A percentile compares a stretch with the other conserved stretches of the same genome.
Evolutionary conservation across 2,329 filamentous ascomycete genomes (phyloP).

Genomic region (Aspergillus pseudoterreus): DNA sequence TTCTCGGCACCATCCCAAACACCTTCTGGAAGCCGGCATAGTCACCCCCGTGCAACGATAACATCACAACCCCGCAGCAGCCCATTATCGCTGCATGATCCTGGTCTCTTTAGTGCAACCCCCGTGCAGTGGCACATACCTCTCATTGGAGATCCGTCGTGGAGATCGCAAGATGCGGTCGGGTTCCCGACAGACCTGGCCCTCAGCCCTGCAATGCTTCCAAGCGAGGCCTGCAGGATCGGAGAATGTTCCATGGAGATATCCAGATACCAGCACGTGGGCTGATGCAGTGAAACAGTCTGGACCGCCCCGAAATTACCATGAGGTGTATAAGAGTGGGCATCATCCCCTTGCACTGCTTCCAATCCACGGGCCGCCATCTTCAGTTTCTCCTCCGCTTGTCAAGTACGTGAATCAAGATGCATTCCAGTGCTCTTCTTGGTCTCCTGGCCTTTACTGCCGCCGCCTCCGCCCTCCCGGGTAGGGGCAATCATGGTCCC

Average conservation of each 20-base stretch:
- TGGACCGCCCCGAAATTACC: too few species aligned
- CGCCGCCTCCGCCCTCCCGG: constrained; percentile 10
- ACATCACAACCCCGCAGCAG: not conserved
- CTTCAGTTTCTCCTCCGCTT: not conserved
- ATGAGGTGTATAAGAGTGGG: not conserved
- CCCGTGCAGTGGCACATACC: not conserved
- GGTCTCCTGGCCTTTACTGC: constrained; percentile 23
- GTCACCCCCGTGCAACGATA: not conserved
- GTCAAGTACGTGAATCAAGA: constrained; percentile 2
- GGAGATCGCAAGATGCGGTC: not conserved
- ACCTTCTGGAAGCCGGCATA: not conserved
- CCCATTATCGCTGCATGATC: not conserved
- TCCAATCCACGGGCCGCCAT: not conserved
- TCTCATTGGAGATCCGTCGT: not conserved
- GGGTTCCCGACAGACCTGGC: not conserved
- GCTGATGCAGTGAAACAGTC: not conserved
- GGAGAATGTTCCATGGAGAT: not conserved
- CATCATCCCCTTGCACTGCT: not conserved
- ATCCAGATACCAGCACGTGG: not conserved
- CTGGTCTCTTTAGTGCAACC: not conserved
- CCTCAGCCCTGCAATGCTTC: not conserved
- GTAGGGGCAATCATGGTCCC: constrained; percentile 6
- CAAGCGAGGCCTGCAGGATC: too few species aligned
- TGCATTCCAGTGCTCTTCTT: constrained; percentile 22
- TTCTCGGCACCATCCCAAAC: not conserved